Evolutionary conservation across 345 rosid species (phyloP).

Genomic region (Gossypium anomalum): DNA sequence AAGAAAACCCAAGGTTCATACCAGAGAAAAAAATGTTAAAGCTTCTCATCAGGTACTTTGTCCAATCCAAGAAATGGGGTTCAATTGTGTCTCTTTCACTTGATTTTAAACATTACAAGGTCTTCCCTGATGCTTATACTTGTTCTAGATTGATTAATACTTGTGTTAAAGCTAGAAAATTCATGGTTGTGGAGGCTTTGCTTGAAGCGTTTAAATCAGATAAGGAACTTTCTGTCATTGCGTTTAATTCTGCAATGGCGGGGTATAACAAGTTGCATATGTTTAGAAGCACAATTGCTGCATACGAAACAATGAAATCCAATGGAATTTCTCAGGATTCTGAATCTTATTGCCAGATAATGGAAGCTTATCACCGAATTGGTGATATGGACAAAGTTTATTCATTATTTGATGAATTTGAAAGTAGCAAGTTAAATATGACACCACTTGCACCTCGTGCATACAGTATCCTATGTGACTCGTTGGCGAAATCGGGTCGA

Average conservation of each 20-base stretch:
- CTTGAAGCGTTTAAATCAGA: constrained; percentile 46
- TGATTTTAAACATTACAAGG: constrained; percentile 48
- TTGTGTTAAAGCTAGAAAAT: constrained; percentile 54
- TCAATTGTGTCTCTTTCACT: constrained; percentile 39
- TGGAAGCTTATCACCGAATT: constrained; percentile 60
- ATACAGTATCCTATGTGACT: constrained; percentile 42
- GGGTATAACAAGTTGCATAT: constrained; percentile 78
- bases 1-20: constrained; percentile 42
- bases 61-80: constrained; percentile 56
- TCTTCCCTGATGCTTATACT: constrained; percentile 53
- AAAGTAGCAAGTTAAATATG: constrained; percentile 30
- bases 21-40: constrained; percentile 42
- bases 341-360: constrained; percentile 51
- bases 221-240: constrained; percentile 33
- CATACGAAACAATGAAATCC: constrained; percentile 45
- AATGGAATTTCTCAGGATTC: constrained; percentile 41
- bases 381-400: constrained; percentile 48
- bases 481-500: constrained; percentile 57
- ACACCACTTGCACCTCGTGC: constrained; percentile 31
- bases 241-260: constrained; percentile 63
- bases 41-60: constrained; percentile 56
- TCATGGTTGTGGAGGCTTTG: constrained; percentile 42
- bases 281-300: constrained; percentile 56
- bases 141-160: constrained; percentile 50
- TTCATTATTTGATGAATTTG: constrained; percentile 55